Conservation (phyloP, 2,329 filamentous ascomycete genomes). For the Pseudonectria buxi region DNA sequence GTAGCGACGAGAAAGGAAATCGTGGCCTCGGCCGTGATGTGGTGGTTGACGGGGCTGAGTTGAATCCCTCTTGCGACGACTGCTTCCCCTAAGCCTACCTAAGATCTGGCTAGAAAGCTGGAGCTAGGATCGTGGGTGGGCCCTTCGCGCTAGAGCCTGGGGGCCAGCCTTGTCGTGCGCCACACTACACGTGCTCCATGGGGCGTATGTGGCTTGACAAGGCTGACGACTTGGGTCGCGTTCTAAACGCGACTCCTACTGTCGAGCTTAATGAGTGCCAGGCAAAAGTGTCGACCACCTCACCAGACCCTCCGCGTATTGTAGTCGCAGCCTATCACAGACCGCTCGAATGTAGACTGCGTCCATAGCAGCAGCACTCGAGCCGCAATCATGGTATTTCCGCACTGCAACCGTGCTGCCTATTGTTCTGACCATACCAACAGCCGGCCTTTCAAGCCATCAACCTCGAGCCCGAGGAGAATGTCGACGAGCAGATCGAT, state of each 20-base stretch:
- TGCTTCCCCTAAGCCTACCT: constrained; percentile 22
- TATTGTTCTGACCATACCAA: constrained; percentile 3
- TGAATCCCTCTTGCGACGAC: constrained; percentile 11
- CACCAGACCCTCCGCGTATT: constrained; percentile 1
- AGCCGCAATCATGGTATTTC: constrained; percentile 18
- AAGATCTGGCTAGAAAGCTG: constrained; percentile 26
- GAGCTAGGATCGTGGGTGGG: constrained; percentile 14
- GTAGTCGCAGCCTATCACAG: constrained; percentile 2
- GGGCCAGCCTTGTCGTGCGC: constrained; percentile 17
- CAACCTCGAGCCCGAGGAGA: constrained; percentile 91
- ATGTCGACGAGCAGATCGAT: constrained; percentile 84
- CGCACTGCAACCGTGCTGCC: no score
- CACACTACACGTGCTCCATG: constrained; percentile 20
- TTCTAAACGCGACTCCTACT: constrained; percentile 15
- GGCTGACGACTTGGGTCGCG: constrained; percentile 17
- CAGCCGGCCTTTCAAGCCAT: constrained; percentile 73
- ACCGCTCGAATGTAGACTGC: constrained; percentile 16
- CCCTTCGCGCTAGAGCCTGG: constrained; percentile 2
- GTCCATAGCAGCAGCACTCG: constrained; percentile 5
- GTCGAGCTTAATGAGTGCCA: constrained; percentile 13
- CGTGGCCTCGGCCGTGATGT: constrained; percentile 9
- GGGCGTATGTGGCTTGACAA: constrained; percentile 15
- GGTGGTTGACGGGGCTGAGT: constrained; percentile 12
- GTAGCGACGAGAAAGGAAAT: constrained; percentile 2
- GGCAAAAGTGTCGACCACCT: constrained; percentile 1